Conservation (phyloP, 345 rosid species). For the Bretschneidera sinensis region DNA sequence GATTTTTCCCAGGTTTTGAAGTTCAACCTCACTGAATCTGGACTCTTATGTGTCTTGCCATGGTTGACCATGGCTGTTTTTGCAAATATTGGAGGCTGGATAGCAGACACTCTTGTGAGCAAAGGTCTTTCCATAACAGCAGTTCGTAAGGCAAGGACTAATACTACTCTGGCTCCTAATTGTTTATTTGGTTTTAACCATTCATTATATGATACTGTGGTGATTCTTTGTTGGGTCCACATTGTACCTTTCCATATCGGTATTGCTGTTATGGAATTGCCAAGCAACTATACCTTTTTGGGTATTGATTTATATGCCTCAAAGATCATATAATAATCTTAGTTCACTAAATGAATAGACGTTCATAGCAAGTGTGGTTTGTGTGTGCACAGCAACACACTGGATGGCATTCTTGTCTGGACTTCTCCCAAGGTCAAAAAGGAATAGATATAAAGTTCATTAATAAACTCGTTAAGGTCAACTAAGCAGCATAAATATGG, state of each 20-base stretch:
- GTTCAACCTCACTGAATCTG: conserved; percentile 96
- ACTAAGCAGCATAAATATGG: not conserved
- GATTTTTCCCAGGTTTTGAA: conserved; percentile 70
- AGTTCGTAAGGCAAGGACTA: conserved; percentile 82
- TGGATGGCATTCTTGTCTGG: not conserved
- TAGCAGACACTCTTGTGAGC: conserved; percentile 95
- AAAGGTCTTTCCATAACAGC: conserved; percentile 83
- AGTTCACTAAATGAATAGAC: no score
- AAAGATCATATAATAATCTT: no score
- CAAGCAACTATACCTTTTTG: no score
- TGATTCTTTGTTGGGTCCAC: no score
- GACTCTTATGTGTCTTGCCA: conserved; percentile 88
- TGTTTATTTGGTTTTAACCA: not conserved
- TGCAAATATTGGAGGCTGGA: conserved; percentile 97
- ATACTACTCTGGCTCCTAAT: conserved; percentile 4
- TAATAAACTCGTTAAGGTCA: not conserved
- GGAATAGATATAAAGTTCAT: not conserved
- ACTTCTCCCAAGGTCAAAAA: conserved; percentile 1
- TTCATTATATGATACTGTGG: not conserved
- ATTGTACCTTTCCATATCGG: not conserved
- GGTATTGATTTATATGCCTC: no score
- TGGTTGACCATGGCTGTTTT: conserved; percentile 97
- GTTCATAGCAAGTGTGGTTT: no score
- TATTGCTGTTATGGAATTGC: not conserved
- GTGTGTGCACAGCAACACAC: not conserved